Conservation (phyloP, 768 basidiomycete species). For the Amanita jacksonii region DNA sequence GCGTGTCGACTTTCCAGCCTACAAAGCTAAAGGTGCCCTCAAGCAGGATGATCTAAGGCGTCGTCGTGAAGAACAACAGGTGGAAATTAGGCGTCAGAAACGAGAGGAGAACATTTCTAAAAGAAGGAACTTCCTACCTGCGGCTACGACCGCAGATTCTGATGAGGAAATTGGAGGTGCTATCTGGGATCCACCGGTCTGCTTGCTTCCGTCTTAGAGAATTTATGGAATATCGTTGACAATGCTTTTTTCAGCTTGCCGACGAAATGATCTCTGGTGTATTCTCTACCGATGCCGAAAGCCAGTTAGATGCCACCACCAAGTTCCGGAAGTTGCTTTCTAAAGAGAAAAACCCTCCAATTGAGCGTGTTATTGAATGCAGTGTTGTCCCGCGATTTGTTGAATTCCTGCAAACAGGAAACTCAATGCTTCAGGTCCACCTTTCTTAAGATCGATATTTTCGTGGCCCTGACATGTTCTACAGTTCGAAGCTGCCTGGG, state of each 20-base stretch:
- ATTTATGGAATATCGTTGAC: conserved; percentile 11
- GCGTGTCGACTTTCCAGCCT: conserved; percentile 45
- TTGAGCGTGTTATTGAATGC: conserved; percentile 96
- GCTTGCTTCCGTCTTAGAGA: conserved; percentile 18
- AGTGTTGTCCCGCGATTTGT: conserved; percentile 97
- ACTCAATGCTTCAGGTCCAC: conserved; percentile 87
- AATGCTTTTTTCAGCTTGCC: conserved; percentile 43
- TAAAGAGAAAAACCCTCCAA: conserved; percentile 99
- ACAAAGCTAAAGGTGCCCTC: conserved; percentile 84
- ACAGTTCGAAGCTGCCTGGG: conserved; percentile 97
- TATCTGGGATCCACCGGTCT: conserved; percentile 73
- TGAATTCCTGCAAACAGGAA: conserved; percentile 75
- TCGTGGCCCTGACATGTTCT: conserved; percentile 1
- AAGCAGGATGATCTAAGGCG: conserved; percentile 92
- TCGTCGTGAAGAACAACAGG: conserved; percentile 96
- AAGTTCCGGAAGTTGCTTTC: conserved; percentile 98
- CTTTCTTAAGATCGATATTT: too few species aligned
- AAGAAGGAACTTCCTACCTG: conserved; percentile 84
- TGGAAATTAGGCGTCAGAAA: conserved; percentile 97
- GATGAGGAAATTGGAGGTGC: conserved; percentile 78
- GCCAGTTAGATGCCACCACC: conserved; percentile 93
- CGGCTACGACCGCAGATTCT: conserved; percentile 60
- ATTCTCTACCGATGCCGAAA: conserved; percentile 85
- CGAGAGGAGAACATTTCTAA: conserved; percentile 98
- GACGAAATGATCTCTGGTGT: conserved; percentile 92